phyloP scores from a whole-genome alignment of 805 yeast genomes.

The Kluyveromyces siamensis region DNA sequence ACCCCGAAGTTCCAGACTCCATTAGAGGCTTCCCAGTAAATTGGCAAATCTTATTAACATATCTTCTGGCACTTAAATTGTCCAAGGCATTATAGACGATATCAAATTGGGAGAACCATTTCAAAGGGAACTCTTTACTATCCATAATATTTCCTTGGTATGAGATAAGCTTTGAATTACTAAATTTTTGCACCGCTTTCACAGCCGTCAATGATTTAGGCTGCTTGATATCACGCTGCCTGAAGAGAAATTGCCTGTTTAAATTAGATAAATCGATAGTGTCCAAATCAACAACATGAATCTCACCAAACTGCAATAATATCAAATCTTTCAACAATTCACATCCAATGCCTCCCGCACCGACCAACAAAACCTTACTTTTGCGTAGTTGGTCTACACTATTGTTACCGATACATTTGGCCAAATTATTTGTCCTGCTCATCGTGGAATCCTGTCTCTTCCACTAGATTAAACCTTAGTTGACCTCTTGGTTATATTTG shows the following conservation, averaged over 20 bases:
- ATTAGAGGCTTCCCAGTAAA: constrained; percentile 67
- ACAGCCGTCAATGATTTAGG: constrained; percentile 82
- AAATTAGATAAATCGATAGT: constrained; percentile 88
- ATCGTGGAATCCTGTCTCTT: constrained; percentile 2
- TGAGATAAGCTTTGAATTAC: constrained; percentile 56
- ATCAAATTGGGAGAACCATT: constrained; percentile 72
- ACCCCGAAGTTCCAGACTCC: constrained; percentile 95
- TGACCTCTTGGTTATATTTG: too few species aligned
- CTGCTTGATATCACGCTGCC: constrained; percentile 82
- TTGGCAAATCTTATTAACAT: constrained; percentile 77
- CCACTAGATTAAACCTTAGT: too few species aligned
- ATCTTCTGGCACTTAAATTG: constrained; percentile 83
- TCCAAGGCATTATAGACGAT: constrained; percentile 88
- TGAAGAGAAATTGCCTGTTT: constrained; percentile 86
- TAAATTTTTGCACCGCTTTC: constrained; percentile 70
- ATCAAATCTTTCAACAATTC: constrained; percentile 77
- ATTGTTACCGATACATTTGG: constrained; percentile 20
- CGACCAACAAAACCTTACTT: constrained; percentile 69
- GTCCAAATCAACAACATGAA: constrained; percentile 89
- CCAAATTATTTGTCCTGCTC: constrained; percentile 17
- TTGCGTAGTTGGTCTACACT: constrained; percentile 19
- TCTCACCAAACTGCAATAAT: constrained; percentile 73
- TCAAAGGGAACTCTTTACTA: constrained; percentile 53
- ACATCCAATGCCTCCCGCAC: constrained; percentile 97
- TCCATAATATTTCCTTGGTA: constrained; percentile 88